Percentiles rank a stretch among this genome's conserved stretches.
Evolutionary conservation across 495 filamentous ascomycete species (phyloP).

Genomic region (Xeromyces bisporus): DNA sequence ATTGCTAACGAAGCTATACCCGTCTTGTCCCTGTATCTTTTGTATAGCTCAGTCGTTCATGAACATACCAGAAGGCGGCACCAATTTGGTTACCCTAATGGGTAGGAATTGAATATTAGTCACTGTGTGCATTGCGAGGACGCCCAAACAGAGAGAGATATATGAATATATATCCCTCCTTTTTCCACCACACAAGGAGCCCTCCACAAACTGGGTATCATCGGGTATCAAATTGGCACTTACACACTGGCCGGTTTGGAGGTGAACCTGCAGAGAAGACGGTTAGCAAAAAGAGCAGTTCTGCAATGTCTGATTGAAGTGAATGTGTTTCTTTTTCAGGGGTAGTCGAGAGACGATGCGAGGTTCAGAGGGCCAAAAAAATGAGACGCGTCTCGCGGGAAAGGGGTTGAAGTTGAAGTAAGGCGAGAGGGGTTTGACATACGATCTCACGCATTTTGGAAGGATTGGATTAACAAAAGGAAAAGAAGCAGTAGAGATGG

Average conservation of each 20-base stretch:
- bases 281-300: conserved; percentile 19
- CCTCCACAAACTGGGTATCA: too few species aligned
- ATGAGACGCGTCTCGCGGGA: conserved; percentile 19
- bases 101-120: conserved; percentile 15
- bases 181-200: too few species aligned
- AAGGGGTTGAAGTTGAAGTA: conserved; percentile 7
- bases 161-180: too few species aligned
- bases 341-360: too few species aligned
- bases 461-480: conserved; percentile 12
- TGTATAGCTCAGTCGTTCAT: conserved; percentile 3
- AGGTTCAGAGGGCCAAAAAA: conserved; percentile 8
- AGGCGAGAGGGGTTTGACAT: conserved; percentile 31
- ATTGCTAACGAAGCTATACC: too few species aligned
- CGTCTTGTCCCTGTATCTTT: too few species aligned
- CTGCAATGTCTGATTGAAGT: conserved; percentile 21
- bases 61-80: conserved; percentile 89
- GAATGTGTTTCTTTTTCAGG: conserved; percentile 29
- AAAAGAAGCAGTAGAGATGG: conserved; percentile 6
- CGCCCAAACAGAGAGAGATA: not conserved
- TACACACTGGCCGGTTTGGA: conserved; percentile 98
- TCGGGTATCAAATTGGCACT: conserved; percentile 21
- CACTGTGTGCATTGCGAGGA: not conserved
- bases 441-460: conserved; percentile 92
- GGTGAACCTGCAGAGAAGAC: conserved; percentile 57
- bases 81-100: conserved; percentile 97